Evolutionary conservation across 2,329 filamentous ascomycete species (phyloP), one percentile per base, ranked within the genome.

Genomic region (Cercospora citrullina): DNA sequence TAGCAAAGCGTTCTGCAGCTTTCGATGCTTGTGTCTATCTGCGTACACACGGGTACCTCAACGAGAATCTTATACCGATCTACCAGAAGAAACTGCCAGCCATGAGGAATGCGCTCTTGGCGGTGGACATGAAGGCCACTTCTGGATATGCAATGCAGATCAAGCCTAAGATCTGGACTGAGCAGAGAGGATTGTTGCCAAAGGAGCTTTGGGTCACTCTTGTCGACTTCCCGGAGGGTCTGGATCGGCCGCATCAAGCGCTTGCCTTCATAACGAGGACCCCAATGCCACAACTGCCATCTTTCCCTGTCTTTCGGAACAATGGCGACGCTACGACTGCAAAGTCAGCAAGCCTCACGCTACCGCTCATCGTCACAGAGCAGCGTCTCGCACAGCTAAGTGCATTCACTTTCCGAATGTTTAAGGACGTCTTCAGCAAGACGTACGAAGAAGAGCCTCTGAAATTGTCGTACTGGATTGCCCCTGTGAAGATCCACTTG

Each of bases 341-440:
- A 1, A 77, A 83, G 2, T 85, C 86, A 9, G 66, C 33, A 12
- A 75, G 82, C 0, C 71, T 90, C 1, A 63, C 74, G 0, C 73
- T 69, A 0, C 75, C 83, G 0, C 72, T 93, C 0, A 10, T 78
- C 0, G 71, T 88, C 0, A 59, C 80, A 0, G 72, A 81, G 0
- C 74, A 80, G 0, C 76, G 83, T 1, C 71, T 93, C 0, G 79
- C 85, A 0, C 77, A 81, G 1, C 77, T 98, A n/a, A 89, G 88
- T 0, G 79, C 78, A 0, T 96, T 95, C 76, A 97, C 92, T 0
- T 80, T 96, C 48, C 84, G 86, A 4, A 79, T 96, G 0, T 97
- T 96, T 78, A 81, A 87, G 16, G 93, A 98, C 72, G 83, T 97
- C 0, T 98, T 97, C 81, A 94, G 93, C 78, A 99, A 99, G 78